Conservation (phyloP, 2,329 filamentous ascomycete genomes). For the Talaromyces sp. region DNA sequence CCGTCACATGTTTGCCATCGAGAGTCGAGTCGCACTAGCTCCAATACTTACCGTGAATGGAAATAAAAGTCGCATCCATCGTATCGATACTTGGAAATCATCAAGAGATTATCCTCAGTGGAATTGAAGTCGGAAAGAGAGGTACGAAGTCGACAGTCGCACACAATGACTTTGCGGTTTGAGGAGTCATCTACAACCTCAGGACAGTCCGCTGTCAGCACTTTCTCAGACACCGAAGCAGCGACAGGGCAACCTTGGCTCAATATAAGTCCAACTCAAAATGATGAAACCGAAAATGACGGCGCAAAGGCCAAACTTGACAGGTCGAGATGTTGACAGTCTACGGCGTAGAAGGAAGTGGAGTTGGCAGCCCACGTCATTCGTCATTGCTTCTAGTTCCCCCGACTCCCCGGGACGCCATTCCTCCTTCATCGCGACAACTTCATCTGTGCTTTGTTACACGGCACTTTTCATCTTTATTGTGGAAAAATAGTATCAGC, state of each 20-base stretch:
- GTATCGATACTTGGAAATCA: constrained; percentile 13
- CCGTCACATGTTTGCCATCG: not conserved
- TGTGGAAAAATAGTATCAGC: not conserved
- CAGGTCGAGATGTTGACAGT: not conserved
- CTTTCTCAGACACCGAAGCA: not conserved
- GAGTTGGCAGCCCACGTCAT: not conserved
- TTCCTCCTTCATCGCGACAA: not conserved
- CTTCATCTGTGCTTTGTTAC: not conserved
- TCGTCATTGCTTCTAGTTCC: not conserved
- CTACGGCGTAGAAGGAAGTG: constrained; percentile 1
- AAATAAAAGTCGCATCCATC: constrained; percentile 19
- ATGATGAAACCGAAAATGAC: not conserved
- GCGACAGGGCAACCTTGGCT: not conserved
- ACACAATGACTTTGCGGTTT: not conserved
- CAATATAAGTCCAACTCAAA: not conserved
- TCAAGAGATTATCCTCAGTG: not conserved
- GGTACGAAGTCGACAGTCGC: not conserved
- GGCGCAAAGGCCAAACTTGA: not conserved
- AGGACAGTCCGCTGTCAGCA: not conserved
- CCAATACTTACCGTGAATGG: constrained; percentile 15
- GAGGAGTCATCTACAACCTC: not conserved
- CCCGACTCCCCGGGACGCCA: not conserved
- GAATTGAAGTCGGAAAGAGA: not conserved
- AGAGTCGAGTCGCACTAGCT: not conserved
- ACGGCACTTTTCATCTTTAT: not conserved